These are phyloP conservation scores for Aspergillus funiculosus DNA, from an alignment of 495 filamentous ascomycete species.

Conservation along the genomic window DNA sequence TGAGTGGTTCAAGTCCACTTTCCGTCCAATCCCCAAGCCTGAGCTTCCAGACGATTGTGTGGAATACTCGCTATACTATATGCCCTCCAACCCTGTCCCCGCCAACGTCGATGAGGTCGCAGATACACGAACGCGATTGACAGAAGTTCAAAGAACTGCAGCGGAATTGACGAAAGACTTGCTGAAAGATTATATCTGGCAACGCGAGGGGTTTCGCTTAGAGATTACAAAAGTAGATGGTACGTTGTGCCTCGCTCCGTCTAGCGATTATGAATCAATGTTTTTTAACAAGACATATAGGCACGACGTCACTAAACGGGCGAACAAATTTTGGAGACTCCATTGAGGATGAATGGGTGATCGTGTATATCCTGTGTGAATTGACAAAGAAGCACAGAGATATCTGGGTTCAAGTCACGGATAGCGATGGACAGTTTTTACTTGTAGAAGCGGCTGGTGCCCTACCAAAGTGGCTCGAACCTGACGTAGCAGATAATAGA, in stretches of 20 bases:
- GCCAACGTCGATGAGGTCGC: slow-evolving; percentile 42
- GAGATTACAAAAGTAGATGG: slow-evolving; percentile 56
- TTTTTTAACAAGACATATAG: slow-evolving; percentile 22
- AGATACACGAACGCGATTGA: slow-evolving; percentile 55
- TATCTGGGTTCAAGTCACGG: slow-evolving; percentile 75
- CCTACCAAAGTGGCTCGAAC: slow-evolving; percentile 84
- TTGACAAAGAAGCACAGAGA: slow-evolving; percentile 66
- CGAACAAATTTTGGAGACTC: slow-evolving; percentile 84
- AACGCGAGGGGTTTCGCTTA: slow-evolving; percentile 70
- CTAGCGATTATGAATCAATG: neutral
- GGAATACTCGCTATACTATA: slow-evolving; percentile 74
- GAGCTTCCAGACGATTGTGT: slow-evolving; percentile 78
- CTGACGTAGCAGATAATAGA: slow-evolving; percentile 80
- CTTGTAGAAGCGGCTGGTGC: slow-evolving; percentile 89
- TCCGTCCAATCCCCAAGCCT: slow-evolving; percentile 57
- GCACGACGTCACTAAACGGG: slow-evolving; percentile 53
- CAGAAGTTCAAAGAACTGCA: slow-evolving; percentile 63
- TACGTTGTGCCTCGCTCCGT: slow-evolving; percentile 24
- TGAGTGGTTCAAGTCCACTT: slow-evolving; percentile 47
- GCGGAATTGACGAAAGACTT: slow-evolving; percentile 54
- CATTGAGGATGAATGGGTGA: slow-evolving; percentile 94
- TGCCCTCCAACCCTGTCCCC: slow-evolving; percentile 44
- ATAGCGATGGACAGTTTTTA: slow-evolving; percentile 91
- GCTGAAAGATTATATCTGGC: slow-evolving; percentile 89
- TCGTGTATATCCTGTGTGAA: slow-evolving; percentile 85